Evolutionary conservation across 495 filamentous ascomycete species (phyloP).

Genomic region (Penicillium dipodomyicola): DNA sequence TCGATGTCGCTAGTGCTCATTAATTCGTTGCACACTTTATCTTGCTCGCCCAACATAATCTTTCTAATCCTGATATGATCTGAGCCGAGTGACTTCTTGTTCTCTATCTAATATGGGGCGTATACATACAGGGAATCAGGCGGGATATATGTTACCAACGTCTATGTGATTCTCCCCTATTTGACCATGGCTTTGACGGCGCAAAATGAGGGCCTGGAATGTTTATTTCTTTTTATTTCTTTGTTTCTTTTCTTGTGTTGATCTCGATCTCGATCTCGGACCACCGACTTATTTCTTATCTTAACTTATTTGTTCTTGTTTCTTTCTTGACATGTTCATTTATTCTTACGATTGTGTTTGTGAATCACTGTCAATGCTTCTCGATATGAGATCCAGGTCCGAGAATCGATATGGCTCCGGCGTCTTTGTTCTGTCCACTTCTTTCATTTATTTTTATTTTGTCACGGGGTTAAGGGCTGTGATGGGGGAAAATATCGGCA

Average conservation of each 20-base stretch:
- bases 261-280: constrained; percentile 20
- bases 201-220: constrained; percentile 34
- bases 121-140: constrained; percentile 45
- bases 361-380: constrained; percentile 24
- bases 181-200: constrained; percentile 39
- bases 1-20: constrained; percentile 30
- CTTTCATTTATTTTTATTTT: constrained; percentile 18
- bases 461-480: constrained; percentile 1
- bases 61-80: constrained; percentile 29
- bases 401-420: constrained; percentile 19
- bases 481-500: not conserved
- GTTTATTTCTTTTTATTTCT: constrained; percentile 19
- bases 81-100: constrained; percentile 24
- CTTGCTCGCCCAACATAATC: constrained; percentile 42
- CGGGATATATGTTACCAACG: constrained; percentile 34
- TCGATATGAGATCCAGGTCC: constrained; percentile 7
- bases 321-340: constrained; percentile 21
- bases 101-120: constrained; percentile 40
- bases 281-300: constrained; percentile 13
- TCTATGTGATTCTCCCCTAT: constrained; percentile 23
- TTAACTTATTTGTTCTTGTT: constrained; percentile 20
- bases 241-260: constrained; percentile 14
- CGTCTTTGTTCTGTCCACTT: constrained; percentile 18
- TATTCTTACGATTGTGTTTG: constrained; percentile 26
- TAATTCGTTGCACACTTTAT: constrained; percentile 30